Conservation (phyloP, 495 filamentous ascomycete genomes). For the Penicillium steckii region DNA sequence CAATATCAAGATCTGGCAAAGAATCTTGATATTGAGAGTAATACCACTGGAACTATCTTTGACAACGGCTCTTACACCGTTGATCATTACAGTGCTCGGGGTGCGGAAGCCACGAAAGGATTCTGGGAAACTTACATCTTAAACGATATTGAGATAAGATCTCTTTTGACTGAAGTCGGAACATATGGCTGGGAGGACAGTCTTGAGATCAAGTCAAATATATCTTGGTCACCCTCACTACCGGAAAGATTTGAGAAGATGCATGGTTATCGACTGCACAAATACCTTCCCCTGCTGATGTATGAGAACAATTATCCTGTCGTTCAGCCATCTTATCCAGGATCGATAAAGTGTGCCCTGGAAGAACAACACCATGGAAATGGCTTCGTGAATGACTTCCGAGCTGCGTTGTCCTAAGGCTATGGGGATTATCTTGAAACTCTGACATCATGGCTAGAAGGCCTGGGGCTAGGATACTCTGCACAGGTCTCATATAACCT, state of each 20-base stretch:
- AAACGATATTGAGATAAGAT: slow-evolving; percentile 12
- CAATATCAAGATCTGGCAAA: no score
- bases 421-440: background rate
- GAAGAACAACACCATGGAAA: slow-evolving; percentile 17
- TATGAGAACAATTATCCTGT: background rate
- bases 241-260: slow-evolving; percentile 17
- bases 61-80: slow-evolving; percentile 31
- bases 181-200: slow-evolving; percentile 32
- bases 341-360: slow-evolving; percentile 10
- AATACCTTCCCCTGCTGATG: slow-evolving; percentile 3
- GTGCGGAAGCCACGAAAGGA: slow-evolving; percentile 22
- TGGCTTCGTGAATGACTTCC: slow-evolving; percentile 25
- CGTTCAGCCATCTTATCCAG: slow-evolving; percentile 4
- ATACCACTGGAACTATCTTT: slow-evolving; percentile 3
- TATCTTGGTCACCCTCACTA: slow-evolving; percentile 19
- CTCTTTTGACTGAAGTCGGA: slow-evolving; percentile 28
- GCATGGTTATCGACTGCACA: slow-evolving; percentile 16
- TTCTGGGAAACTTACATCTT: slow-evolving; percentile 33
- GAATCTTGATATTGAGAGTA: no score
- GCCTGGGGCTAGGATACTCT: slow-evolving; percentile 22
- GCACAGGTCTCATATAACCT: slow-evolving; percentile 28
- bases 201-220: slow-evolving; percentile 15
- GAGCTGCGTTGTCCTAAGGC: background rate
- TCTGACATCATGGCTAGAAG: background rate
- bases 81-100: slow-evolving; percentile 30